These are phyloP conservation scores for Zymoseptoria tritici DNA, from an alignment of 2,329 filamentous ascomycete species.

Conservation along the genomic window DNA sequence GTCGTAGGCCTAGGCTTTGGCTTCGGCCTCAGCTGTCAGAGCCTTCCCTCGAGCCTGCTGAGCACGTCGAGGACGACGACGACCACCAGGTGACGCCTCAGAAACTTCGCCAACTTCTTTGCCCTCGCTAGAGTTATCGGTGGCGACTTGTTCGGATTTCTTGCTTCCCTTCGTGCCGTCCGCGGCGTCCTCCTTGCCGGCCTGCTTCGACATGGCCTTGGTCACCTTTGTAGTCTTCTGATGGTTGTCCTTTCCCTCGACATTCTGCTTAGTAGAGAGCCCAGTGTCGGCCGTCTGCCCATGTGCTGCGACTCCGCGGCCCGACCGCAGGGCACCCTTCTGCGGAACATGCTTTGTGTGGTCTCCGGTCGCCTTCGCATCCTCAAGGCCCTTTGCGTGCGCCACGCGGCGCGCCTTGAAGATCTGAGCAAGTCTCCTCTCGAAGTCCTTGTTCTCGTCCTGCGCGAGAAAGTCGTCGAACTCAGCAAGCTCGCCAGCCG, in stretches of 20 bases:
- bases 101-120: neutral
- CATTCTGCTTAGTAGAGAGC: no score
- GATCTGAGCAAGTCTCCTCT: neutral
- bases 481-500: neutral
- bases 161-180: neutral
- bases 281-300: no score
- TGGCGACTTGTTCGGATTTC: neutral
- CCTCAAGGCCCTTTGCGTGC: neutral
- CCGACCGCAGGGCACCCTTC: neutral
- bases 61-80: constrained; percentile 7
- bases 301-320: neutral
- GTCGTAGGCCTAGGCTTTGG: neutral
- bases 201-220: no score
- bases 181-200: no score
- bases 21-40: neutral
- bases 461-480: neutral
- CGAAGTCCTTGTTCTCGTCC: neutral
- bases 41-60: constrained; percentile 4
- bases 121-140: neutral
- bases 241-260: no score
- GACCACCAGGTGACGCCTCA: neutral
- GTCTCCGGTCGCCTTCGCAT: neutral
- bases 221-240: no score
- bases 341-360: neutral
- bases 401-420: neutral